These are phyloP conservation scores for Aspergillus amoenus DNA, from an alignment of 2,329 filamentous ascomycete species.

Conservation along the genomic window DNA sequence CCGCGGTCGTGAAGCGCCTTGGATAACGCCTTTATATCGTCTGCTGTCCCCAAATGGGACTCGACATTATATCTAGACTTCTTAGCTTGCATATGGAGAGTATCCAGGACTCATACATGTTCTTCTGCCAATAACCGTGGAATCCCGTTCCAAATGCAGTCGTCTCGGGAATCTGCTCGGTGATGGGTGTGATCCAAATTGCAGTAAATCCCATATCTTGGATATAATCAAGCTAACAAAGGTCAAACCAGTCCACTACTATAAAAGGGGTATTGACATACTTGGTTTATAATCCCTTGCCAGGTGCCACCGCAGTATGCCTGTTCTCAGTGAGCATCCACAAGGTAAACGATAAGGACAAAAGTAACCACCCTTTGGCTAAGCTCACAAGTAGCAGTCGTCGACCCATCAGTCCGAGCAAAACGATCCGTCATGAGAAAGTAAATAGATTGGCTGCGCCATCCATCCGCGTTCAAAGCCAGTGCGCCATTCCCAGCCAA, in stretches of 20 bases:
- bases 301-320: conserved; percentile 52
- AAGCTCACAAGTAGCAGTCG: conserved; percentile 31
- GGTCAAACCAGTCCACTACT: too few relatives aligned
- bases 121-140: conserved; percentile 53
- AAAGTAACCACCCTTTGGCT: conserved; percentile 12
- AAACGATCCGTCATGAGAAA: conserved; percentile 49
- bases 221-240: conserved; percentile 48
- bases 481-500: too few relatives aligned
- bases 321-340: neutral
- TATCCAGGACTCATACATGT: conserved; percentile 21
- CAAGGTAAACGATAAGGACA: neutral
- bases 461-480: too few relatives aligned
- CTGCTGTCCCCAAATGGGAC: conserved; percentile 56
- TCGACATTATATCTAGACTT: conserved; percentile 54
- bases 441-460: conserved; percentile 40
- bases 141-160: conserved; percentile 45
- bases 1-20: conserved; percentile 54
- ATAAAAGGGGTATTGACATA: too few relatives aligned
- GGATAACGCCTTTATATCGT: conserved; percentile 60
- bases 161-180: conserved; percentile 34
- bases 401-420: conserved; percentile 40
- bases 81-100: too few relatives aligned
- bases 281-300: conserved; percentile 44
- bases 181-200: conserved; percentile 51
- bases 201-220: conserved; percentile 50